Evolutionary conservation across 2,329 filamentous ascomycete species (phyloP).

Genomic region (Claviceps capensis): DNA sequence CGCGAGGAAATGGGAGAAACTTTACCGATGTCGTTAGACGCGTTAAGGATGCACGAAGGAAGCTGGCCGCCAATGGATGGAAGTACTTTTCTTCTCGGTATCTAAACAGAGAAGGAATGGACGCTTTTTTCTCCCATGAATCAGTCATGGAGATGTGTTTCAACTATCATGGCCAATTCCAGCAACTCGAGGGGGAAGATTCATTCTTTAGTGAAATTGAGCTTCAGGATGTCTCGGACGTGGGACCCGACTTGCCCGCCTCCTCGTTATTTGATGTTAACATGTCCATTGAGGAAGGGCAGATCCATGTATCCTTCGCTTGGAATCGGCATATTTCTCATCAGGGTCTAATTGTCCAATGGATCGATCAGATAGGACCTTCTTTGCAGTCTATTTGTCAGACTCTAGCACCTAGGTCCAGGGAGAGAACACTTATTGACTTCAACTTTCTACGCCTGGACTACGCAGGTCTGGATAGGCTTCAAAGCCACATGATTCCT

Average conservation of each 20-base stretch:
- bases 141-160: slow-evolving; percentile 6
- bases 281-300: slow-evolving; percentile 1
- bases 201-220: slow-evolving; percentile 6
- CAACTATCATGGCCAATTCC: slow-evolving; percentile 8
- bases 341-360: not conserved
- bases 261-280: slow-evolving; percentile 3
- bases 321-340: slow-evolving; percentile 4
- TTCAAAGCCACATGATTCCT: slow-evolving; percentile 11
- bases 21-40: not conserved
- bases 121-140: not conserved
- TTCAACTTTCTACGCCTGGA: slow-evolving; percentile 7
- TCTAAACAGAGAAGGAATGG: not conserved
- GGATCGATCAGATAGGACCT: slow-evolving; percentile 1
- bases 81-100: slow-evolving; percentile 1
- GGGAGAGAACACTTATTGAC: not conserved
- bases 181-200: slow-evolving; percentile 9
- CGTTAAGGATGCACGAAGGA: not conserved
- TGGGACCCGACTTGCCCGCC: slow-evolving; percentile 1
- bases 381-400: not conserved
- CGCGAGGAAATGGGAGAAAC: not conserved
- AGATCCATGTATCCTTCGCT: slow-evolving; percentile 2
- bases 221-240: slow-evolving; percentile 2
- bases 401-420: not conserved
- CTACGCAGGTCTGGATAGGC: slow-evolving; percentile 15
- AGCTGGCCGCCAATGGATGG: slow-evolving; percentile 3